A percentile compares a stretch with the other conserved stretches of the same genome.
phyloP scores from a whole-genome alignment of 345 rosid species.

The Gossypium ekmanianum region DNA sequence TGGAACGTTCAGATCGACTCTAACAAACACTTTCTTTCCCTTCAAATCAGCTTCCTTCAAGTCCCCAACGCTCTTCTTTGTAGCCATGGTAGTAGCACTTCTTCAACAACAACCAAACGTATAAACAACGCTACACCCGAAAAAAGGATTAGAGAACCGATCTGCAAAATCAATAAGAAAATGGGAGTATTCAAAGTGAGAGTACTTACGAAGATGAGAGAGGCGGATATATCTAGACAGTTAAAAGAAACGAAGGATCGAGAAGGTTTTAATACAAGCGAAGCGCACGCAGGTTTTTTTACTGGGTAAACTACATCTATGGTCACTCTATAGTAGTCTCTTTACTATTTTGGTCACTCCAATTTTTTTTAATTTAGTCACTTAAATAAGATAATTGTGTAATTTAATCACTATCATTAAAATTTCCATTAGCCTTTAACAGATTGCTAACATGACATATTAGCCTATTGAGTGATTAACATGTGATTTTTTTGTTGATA shows the following conservation, averaged over 20 bases:
- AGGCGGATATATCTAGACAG: neutral
- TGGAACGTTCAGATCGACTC: conserved; percentile 62
- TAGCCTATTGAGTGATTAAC: rapidly evolving
- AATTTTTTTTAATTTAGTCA: too few relatives aligned
- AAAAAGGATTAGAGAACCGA: neutral
- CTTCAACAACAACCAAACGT: neutral
- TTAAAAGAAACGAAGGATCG: neutral
- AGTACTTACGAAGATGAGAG: neutral
- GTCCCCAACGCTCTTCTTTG: conserved; percentile 52
- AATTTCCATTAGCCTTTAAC: too few relatives aligned
- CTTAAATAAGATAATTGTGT: too few relatives aligned
- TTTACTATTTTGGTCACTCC: too few relatives aligned
- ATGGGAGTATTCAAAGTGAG: neutral
- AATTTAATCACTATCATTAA: too few relatives aligned
- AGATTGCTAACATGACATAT: too few relatives aligned
- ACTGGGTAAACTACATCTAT: too few relatives aligned
- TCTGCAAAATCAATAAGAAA: neutral
- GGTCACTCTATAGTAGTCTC: too few relatives aligned
- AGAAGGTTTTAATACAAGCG: neutral
- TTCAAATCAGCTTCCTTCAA: conserved; percentile 53
- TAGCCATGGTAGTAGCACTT: conserved; percentile 25
- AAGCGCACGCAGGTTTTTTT: neutral
- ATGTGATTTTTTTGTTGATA: too few relatives aligned
- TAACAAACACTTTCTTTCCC: conserved; percentile 63
- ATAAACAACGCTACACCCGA: neutral